phyloP scores from a whole-genome alignment of 192 early-diverging fungal genomes.

The Obelidium mucronatum region DNA sequence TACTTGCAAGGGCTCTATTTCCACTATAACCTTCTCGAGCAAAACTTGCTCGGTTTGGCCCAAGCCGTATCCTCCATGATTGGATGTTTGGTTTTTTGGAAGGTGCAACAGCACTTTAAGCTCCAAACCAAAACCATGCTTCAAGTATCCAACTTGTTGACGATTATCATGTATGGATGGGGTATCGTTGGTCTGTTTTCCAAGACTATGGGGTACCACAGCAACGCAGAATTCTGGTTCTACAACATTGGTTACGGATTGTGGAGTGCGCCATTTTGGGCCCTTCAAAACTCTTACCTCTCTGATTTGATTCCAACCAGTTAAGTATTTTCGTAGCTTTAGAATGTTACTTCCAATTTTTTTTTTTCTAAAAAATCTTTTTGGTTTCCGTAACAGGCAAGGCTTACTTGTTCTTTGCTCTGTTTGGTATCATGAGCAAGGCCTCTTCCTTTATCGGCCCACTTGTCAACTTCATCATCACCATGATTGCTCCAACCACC shows the following conservation, averaged over 20 bases:
- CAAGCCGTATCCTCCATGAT: conserved; percentile 47
- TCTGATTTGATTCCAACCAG: conserved; percentile 45
- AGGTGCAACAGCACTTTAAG: conserved; percentile 41
- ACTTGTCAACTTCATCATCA: conserved; percentile 33
- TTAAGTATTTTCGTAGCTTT: no score
- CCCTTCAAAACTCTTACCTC: conserved; percentile 51
- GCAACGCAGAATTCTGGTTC: conserved; percentile 33
- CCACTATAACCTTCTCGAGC: conserved; percentile 23
- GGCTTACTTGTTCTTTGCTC: conserved; percentile 51
- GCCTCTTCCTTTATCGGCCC: conserved; percentile 49
- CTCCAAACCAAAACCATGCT: conserved; percentile 47
- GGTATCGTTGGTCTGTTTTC: conserved; percentile 43
- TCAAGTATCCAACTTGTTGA: conserved; percentile 42
- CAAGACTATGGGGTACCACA: conserved; percentile 30
- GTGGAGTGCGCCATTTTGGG: conserved; percentile 44
- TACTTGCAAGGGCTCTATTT: conserved; percentile 46
- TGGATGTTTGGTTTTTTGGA: conserved; percentile 47
- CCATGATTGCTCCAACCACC: not conserved
- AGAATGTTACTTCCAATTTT: no score
- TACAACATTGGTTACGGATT: conserved; percentile 41
- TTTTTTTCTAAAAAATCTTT: no score
- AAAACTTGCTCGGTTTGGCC: conserved; percentile 40
- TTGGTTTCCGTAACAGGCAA: no score
- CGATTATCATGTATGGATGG: conserved; percentile 45
- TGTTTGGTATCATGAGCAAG: conserved; percentile 52